Evolutionary conservation across 2,329 filamentous ascomycete species (phyloP).

Genomic region (Claviceps sp.): DNA sequence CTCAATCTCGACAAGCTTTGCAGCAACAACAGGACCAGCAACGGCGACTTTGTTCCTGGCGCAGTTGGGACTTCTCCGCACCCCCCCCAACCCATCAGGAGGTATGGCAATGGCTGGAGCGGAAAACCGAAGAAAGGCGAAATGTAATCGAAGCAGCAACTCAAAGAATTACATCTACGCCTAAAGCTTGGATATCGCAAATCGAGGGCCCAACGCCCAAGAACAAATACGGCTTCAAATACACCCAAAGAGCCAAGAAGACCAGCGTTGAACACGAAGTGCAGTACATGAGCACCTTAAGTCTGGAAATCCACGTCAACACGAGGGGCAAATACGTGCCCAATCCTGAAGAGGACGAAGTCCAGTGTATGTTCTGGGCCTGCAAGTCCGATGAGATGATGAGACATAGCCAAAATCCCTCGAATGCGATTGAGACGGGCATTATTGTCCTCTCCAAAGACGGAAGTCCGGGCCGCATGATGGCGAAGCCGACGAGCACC

Average conservation of each 20-base stretch:
- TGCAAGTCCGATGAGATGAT: conserved; percentile 56
- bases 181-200: conserved; percentile 51
- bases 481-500: conserved; percentile 46
- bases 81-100: conserved; percentile 58
- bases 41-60: conserved; percentile 35
- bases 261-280: conserved; percentile 71
- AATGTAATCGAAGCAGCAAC: conserved; percentile 11
- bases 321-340: conserved; percentile 69
- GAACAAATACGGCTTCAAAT: conserved; percentile 73
- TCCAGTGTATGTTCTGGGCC: conserved; percentile 84
- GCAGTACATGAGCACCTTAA: conserved; percentile 96
- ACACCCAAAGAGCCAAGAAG: conserved; percentile 61
- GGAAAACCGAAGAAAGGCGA: conserved; percentile 7
- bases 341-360: conserved; percentile 80
- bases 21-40: conserved; percentile 37
- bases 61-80: conserved; percentile 61
- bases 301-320: conserved; percentile 83
- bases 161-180: conserved; percentile 12
- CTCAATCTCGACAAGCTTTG: conserved; percentile 37
- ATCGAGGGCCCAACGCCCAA: conserved; percentile 80
- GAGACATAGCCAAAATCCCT: conserved; percentile 24
- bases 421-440: conserved; percentile 46
- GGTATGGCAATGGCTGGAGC: conserved; percentile 55
- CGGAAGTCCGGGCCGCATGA: conserved; percentile 41
- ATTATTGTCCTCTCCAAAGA: conserved; percentile 59